Conservation (phyloP, 2,329 filamentous ascomycete genomes). For the Cordyceps farinosa region DNA sequence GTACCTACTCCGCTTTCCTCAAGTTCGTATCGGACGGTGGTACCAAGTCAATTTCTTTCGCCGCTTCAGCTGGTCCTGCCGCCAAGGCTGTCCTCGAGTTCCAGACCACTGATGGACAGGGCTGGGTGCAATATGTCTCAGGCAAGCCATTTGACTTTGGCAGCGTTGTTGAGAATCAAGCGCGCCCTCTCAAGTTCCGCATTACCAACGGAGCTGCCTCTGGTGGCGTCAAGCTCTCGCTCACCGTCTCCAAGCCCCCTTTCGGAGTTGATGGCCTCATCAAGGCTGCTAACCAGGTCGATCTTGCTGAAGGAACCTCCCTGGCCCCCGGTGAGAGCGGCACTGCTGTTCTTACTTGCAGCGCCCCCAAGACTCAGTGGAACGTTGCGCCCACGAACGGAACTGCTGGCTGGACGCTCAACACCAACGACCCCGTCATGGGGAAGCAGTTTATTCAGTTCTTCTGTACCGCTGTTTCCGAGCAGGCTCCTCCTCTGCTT, state of each 20-base stretch:
- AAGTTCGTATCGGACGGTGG: conserved; percentile 48
- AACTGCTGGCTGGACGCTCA: conserved; percentile 52
- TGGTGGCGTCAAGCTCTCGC: conserved; percentile 45
- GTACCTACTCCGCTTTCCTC: conserved; percentile 49
- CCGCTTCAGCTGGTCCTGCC: conserved; percentile 46
- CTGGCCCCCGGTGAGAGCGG: conserved; percentile 47
- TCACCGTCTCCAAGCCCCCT: conserved; percentile 60
- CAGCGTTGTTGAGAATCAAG: conserved; percentile 50
- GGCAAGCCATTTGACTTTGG: conserved; percentile 51
- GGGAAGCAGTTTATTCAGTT: conserved; percentile 53
- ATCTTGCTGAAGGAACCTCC: conserved; percentile 54
- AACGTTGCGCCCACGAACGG: conserved; percentile 50
- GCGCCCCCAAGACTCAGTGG: conserved; percentile 54
- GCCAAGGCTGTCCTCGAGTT: conserved; percentile 53
- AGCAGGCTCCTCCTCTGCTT: conserved; percentile 49
- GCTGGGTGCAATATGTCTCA: conserved; percentile 47
- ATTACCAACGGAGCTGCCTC: conserved; percentile 48
- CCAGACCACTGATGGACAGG: conserved; percentile 46
- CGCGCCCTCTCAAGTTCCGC: conserved; percentile 46
- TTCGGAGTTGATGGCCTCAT: conserved; percentile 54
- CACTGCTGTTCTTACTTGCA: conserved; percentile 51
- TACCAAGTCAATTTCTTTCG: conserved; percentile 43
- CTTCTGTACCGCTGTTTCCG: conserved; percentile 46
- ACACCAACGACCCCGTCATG: conserved; percentile 50
- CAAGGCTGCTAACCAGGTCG: conserved; percentile 51